A percentile compares a stretch with the other conserved stretches of the same genome.
Conservation (phyloP, 148 eudicot genomes). For the Suaeda aralocaspica region DNA sequence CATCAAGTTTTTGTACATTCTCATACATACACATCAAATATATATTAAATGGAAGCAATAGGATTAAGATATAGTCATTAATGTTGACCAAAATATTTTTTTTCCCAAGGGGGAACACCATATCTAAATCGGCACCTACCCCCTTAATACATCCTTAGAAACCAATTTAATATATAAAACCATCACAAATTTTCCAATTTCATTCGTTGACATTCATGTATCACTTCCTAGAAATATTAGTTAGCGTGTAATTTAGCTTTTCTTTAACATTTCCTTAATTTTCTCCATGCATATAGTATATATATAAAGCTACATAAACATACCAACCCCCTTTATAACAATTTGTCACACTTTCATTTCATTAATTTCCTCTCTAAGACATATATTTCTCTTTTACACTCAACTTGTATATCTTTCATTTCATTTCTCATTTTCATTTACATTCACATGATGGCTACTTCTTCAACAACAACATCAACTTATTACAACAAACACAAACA, state of each 20-base stretch:
- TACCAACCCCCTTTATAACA: conserved; percentile 9
- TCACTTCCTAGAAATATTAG: conserved; percentile 6
- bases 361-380: not conserved
- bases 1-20: too few relatives aligned
- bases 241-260: not conserved
- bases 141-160: too few relatives aligned
- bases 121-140: conserved; percentile 14
- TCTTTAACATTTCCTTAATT: not conserved
- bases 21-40: not conserved
- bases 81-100: not conserved
- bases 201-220: conserved; percentile 20
- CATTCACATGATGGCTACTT: conserved; percentile 9
- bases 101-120: conserved; percentile 5
- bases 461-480: conserved; percentile 5
- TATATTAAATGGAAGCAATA: not conserved
- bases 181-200: not conserved
- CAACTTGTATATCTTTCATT: not conserved
- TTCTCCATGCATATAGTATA: not conserved
- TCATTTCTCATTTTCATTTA: not conserved
- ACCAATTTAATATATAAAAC: not conserved
- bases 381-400: conserved; percentile 12
- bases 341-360: conserved; percentile 2
- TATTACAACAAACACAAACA: conserved; percentile 8
- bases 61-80: not conserved
- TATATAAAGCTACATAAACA: not conserved